Conservation (phyloP, 2,329 filamentous ascomycete species). For the Shiraia bambusicola region DNA sequence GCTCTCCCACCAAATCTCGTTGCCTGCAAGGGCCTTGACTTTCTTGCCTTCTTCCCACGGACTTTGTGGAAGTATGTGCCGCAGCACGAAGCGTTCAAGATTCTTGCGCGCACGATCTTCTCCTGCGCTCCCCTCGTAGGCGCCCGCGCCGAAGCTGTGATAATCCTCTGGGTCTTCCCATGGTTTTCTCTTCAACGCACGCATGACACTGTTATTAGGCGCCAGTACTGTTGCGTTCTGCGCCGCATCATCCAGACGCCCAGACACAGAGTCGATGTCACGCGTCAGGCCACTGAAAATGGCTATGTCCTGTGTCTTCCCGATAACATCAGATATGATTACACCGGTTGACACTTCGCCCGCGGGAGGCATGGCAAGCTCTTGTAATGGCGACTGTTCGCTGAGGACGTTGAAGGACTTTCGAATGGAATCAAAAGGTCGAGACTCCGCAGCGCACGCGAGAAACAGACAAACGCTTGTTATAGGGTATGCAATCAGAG, state of each 20-base stretch:
- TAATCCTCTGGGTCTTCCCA: slow-evolving; percentile 81
- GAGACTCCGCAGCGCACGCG: slow-evolving; percentile 35
- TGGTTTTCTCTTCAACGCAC: slow-evolving; percentile 76
- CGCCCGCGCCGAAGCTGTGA: slow-evolving; percentile 62
- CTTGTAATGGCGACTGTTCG: slow-evolving; percentile 32
- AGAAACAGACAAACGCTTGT: slow-evolving; percentile 34
- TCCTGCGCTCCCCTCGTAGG: slow-evolving; percentile 75
- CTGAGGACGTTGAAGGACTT: slow-evolving; percentile 30
- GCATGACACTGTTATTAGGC: slow-evolving; percentile 80
- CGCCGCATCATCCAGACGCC: slow-evolving; percentile 65
- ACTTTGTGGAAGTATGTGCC: slow-evolving; percentile 73
- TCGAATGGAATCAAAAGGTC: slow-evolving; percentile 33
- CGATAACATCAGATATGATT: slow-evolving; percentile 81
- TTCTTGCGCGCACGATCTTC: slow-evolving; percentile 76
- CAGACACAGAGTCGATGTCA: slow-evolving; percentile 68
- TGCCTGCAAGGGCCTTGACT: slow-evolving; percentile 66
- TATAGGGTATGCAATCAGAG: slow-evolving; percentile 27
- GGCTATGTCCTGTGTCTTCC: slow-evolving; percentile 73
- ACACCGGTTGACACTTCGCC: slow-evolving; percentile 49
- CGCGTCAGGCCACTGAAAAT: slow-evolving; percentile 82
- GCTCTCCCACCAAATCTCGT: slow-evolving; percentile 80
- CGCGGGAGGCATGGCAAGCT: slow-evolving; percentile 33
- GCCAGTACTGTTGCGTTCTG: slow-evolving; percentile 83
- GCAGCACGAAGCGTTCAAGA: slow-evolving; percentile 77
- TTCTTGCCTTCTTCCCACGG: slow-evolving; percentile 74